Conservation (phyloP, 371 early-diverging fungal species). For the Zychaea mexicana region DNA sequence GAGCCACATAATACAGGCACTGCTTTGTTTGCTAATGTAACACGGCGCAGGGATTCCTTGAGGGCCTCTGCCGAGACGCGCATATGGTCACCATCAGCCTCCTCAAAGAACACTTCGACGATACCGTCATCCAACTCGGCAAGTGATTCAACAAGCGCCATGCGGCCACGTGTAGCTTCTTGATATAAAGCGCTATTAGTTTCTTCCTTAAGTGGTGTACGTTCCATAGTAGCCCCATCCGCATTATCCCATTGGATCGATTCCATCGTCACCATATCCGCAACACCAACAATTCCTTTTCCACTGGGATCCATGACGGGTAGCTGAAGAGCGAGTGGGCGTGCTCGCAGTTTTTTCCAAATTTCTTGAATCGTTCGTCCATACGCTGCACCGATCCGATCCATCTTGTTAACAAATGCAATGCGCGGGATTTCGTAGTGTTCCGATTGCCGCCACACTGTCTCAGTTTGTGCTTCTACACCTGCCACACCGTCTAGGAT, state of each 20-base stretch:
- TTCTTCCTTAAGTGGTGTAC: slow-evolving; percentile 13
- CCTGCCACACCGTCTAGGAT: slow-evolving; percentile 94
- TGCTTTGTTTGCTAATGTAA: slow-evolving; percentile 66
- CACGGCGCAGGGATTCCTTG: slow-evolving; percentile 69
- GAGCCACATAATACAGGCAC: slow-evolving; percentile 93
- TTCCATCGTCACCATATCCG: slow-evolving; percentile 84
- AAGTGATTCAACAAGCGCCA: slow-evolving; percentile 79
- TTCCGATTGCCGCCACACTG: slow-evolving; percentile 91
- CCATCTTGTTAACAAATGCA: slow-evolving; percentile 95
- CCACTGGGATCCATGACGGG: slow-evolving; percentile 55
- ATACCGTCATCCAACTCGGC: slow-evolving; percentile 86
- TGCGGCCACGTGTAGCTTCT: slow-evolving; percentile 59
- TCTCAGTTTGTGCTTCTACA: slow-evolving; percentile 97
- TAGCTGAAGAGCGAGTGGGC: slow-evolving; percentile 75
- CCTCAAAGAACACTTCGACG: slow-evolving; percentile 78
- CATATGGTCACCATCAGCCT: slow-evolving; percentile 70
- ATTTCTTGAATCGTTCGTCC: slow-evolving; percentile 68
- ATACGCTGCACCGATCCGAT: slow-evolving; percentile 82
- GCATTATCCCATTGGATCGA: slow-evolving; percentile 63
- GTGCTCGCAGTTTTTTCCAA: slow-evolving; percentile 61
- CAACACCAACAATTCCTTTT: slow-evolving; percentile 58
- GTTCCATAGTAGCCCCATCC: slow-evolving; percentile 53
- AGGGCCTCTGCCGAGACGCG: slow-evolving; percentile 62
- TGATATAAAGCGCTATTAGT: slow-evolving; percentile 32
- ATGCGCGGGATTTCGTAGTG: slow-evolving; percentile 84